A percentile compares a stretch with the other conserved stretches of the same genome.
Evolutionary conservation across 495 filamentous ascomycete species (phyloP).

Genomic region (Daldinia childiae): DNA sequence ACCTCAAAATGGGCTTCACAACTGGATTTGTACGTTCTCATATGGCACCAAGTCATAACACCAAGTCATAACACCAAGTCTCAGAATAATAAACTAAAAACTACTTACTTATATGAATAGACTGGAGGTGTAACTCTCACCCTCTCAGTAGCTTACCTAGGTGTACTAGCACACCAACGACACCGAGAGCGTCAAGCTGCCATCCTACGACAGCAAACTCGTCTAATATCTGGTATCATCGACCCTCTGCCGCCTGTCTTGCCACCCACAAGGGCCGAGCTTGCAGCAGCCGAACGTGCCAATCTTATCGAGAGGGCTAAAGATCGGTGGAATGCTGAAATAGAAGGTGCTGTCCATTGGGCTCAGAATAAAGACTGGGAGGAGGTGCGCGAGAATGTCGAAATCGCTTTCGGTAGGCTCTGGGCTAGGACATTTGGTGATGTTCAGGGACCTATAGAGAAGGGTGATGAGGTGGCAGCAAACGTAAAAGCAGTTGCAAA

Average conservation of each 20-base stretch:
- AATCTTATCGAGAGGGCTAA: constrained; percentile 72
- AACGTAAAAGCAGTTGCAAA: constrained; percentile 26
- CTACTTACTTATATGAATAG: constrained; percentile 49
- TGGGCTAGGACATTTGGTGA: constrained; percentile 42
- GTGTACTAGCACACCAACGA: constrained; percentile 74
- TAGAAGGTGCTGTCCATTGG: constrained; percentile 73
- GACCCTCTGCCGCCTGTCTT: constrained; percentile 57
- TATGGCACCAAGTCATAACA: neutral
- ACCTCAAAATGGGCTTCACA: constrained; percentile 74
- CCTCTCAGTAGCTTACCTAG: constrained; percentile 81
- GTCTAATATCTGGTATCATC: constrained; percentile 65
- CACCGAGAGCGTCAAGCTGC: constrained; percentile 75
- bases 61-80: too few species aligned
- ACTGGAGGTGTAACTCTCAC: constrained; percentile 89
- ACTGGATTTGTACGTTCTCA: constrained; percentile 76
- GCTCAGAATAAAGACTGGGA: constrained; percentile 72
- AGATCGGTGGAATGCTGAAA: constrained; percentile 81
- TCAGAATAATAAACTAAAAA: constrained; percentile 27
- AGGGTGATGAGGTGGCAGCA: constrained; percentile 8
- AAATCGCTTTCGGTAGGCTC: constrained; percentile 51
- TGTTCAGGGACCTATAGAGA: constrained; percentile 23
- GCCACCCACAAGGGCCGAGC: constrained; percentile 54
- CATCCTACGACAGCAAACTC: constrained; percentile 75
- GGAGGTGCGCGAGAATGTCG: constrained; percentile 64
- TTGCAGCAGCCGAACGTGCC: constrained; percentile 54